A percentile compares a stretch with the other conserved stretches of the same genome.
Evolutionary conservation across 139 green algal genomes (phyloP).

Genomic region (Dunaliella primolecta): DNA sequence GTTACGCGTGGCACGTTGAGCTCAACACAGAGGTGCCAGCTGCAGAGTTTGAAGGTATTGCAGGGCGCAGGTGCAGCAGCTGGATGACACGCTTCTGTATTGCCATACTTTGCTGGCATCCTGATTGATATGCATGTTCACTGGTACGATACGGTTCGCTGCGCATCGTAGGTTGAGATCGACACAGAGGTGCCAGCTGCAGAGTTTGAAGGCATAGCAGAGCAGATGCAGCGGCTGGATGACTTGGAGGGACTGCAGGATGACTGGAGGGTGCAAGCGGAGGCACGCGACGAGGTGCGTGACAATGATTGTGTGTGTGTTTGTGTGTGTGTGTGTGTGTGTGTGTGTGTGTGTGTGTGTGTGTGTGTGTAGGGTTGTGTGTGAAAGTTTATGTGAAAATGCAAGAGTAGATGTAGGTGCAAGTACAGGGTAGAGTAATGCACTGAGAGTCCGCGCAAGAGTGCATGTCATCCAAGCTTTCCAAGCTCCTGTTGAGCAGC

Average conservation of each 20-base stretch:
- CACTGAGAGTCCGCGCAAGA: no score
- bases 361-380: background rate
- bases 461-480: background rate
- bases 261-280: conserved; percentile 67
- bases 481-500: background rate
- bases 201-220: conserved; percentile 70
- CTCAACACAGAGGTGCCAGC: conserved; percentile 73
- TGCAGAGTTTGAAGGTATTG: conserved; percentile 69
- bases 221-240: conserved; percentile 66
- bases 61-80: conserved; percentile 69
- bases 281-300: conserved; percentile 73
- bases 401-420: background rate
- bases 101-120: no score
- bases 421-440: no score
- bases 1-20: conserved; percentile 78
- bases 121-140: no score
- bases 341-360: background rate
- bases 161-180: conserved; percentile 85
- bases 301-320: background rate
- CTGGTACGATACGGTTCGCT: no score
- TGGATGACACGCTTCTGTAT: conserved; percentile 80
- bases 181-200: conserved; percentile 63
- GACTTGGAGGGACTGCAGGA: conserved; percentile 80
- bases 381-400: background rate
- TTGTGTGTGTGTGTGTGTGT: background rate